Evolutionary conservation across 345 rosid genomes (phyloP), one percentile per base, ranked within the genome.

Genomic region (Boechera retrofracta): DNA sequence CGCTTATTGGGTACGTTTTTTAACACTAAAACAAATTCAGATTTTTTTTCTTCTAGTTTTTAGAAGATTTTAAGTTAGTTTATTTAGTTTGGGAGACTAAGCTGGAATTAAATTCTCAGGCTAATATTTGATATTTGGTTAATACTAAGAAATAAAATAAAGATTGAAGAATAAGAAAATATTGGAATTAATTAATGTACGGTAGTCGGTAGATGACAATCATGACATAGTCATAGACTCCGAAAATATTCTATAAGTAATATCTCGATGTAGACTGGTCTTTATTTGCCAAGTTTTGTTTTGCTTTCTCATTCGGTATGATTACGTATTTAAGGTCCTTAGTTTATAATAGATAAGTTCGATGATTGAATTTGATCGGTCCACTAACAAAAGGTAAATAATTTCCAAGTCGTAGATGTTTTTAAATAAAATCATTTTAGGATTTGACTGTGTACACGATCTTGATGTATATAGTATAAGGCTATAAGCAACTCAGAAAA

Each of bases 1-100:
- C 6, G 96, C 96, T 41, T 90, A 90, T 48, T 90, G 96, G 93
- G 96, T 90, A 82, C 29, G 31, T 51, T 33, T 1, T 5, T 33
- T 31, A 0, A 0, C 41, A 42, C 47, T 18, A 45, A 45, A 45
- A 2, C 16, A 16, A 45, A 5, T 12, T 44, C 49, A 44, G 49
- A 44, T 5, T 4, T 13, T 45, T 32, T 5, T 28, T 28, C 39
- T 42, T 42, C 12, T 28, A 45, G 51, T 45, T 45, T 18, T 45
- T 45, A 21, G 31, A 32, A 45, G 28, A 12, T 42, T 56, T 36
- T 26, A 64, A 35, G 48, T 44, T 54, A 33, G 71, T 65, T 64
- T 74, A 66, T 59, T 73, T 67, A 18, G 52, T 77, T 69, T 5
- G 61, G 15, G n/a, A 7, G 42, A 12, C 36, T 71, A 48, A 74